These are phyloP conservation scores for Tulasnella sp. DNA, from an alignment of 768 basidiomycete genomes.

Conservation along the genomic window DNA sequence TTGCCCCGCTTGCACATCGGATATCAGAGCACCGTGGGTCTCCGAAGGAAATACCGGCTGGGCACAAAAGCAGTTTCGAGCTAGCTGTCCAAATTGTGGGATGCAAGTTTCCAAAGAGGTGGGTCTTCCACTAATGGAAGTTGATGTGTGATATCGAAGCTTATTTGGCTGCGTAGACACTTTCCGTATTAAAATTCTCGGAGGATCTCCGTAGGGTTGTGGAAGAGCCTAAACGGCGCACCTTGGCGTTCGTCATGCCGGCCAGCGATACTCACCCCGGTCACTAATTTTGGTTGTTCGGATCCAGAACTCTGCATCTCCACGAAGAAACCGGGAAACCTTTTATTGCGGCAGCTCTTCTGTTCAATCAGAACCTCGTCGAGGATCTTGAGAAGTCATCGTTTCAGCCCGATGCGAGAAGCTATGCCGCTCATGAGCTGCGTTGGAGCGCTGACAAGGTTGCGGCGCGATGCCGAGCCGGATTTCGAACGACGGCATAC, in stretches of 20 bases:
- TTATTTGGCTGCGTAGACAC: neutral
- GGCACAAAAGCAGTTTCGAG: neutral
- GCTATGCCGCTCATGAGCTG: neutral
- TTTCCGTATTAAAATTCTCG: conserved; percentile 6
- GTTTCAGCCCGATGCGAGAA: neutral
- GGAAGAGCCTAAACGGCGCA: neutral
- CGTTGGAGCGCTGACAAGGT: conserved; percentile 2
- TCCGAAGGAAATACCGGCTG: neutral
- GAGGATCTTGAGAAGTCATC: neutral
- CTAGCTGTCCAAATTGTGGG: neutral
- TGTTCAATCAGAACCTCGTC: conserved; percentile 2
- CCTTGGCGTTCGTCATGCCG: conserved; percentile 1
- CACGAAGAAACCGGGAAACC: conserved; percentile 10
- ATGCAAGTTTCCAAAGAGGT: conserved; percentile 12
- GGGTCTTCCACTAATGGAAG: neutral
- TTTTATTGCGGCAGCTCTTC: neutral
- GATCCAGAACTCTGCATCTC: neutral
- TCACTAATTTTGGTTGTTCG: neutral
- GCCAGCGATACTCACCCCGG: neutral
- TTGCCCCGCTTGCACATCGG: neutral
- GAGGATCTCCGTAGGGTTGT: conserved; percentile 12
- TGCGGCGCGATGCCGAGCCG: neutral
- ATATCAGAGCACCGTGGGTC: neutral
- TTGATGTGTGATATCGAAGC: neutral
- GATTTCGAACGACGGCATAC: neutral